A percentile compares a stretch with the other conserved stretches of the same genome.
These are phyloP conservation scores for Argentina anserina DNA, from an alignment of 306 rosid genomes.

Conservation along the genomic window DNA sequence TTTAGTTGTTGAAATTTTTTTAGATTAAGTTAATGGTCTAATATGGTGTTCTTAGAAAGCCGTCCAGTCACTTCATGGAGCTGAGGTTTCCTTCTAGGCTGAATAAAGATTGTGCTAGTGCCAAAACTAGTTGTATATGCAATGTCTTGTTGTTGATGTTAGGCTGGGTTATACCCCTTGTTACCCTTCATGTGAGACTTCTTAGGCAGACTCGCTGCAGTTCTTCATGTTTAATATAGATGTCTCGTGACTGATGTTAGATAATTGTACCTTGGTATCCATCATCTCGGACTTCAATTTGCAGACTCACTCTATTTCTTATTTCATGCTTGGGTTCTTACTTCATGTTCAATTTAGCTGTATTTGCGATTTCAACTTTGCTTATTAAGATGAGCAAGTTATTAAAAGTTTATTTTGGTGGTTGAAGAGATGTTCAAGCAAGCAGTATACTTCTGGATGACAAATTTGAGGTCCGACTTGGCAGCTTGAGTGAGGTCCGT, in stretches of 20 bases:
- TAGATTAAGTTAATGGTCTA: constrained; percentile 6
- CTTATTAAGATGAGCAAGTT: neutral
- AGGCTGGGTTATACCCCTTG: neutral
- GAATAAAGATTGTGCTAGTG: neutral
- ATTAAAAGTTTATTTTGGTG: constrained; percentile 31
- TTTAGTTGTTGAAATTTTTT: constrained; percentile 4
- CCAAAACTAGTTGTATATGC: neutral
- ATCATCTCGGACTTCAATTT: neutral
- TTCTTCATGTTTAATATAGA: neutral
- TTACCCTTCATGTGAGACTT: neutral
- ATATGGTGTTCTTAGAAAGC: neutral
- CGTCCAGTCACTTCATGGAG: neutral
- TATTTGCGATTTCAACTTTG: neutral
- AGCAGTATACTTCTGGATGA: constrained; percentile 97
- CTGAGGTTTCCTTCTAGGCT: neutral
- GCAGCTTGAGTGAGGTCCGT: constrained; percentile 83
- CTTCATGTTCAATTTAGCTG: neutral
- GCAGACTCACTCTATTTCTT: neutral
- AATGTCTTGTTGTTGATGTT: neutral
- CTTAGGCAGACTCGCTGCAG: neutral
- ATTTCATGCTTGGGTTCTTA: neutral
- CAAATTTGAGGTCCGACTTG: constrained; percentile 93
- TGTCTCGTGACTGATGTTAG: neutral
- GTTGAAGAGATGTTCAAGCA: constrained; percentile 79
- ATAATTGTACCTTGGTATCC: neutral